Percentiles rank a stretch among this genome's conserved stretches.
Conservation (phyloP, 73 alveolate genomes). For the Diophrys sp. region DNA sequence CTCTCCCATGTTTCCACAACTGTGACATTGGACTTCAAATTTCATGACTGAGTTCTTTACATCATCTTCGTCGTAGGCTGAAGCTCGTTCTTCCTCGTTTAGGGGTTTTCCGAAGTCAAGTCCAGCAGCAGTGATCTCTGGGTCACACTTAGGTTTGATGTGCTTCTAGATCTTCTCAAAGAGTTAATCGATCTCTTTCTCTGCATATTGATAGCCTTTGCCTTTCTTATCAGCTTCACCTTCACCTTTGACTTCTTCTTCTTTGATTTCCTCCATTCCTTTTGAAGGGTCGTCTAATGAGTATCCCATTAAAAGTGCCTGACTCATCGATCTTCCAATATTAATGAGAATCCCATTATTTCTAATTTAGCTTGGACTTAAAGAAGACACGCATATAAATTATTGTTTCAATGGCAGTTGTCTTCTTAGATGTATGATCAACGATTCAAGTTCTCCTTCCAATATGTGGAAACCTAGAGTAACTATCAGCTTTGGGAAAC, state of each 20-base stretch:
- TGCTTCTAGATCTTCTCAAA: background rate
- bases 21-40: conserved; percentile 62
- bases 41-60: conserved; percentile 56
- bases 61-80: conserved; percentile 32
- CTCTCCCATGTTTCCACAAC: conserved; percentile 59
- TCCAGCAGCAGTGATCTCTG: conserved; percentile 49
- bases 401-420: no score
- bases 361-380: no score
- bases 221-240: background rate
- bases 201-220: background rate
- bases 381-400: no score
- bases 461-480: no score
- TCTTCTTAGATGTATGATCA: no score
- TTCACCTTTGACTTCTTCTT: conserved; percentile 5
- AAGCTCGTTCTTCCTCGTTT: conserved; percentile 41
- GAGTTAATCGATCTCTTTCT: background rate
- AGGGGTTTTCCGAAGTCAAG: conserved; percentile 48
- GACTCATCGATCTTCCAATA: no score
- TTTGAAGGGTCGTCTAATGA: background rate
- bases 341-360: no score
- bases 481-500: no score
- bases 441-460: no score
- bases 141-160: conserved; percentile 14
- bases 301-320: no score
- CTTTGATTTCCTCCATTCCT: conserved; percentile 24